Conservation (phyloP, 495 filamentous ascomycete species). For the Xylaria cubensis region DNA sequence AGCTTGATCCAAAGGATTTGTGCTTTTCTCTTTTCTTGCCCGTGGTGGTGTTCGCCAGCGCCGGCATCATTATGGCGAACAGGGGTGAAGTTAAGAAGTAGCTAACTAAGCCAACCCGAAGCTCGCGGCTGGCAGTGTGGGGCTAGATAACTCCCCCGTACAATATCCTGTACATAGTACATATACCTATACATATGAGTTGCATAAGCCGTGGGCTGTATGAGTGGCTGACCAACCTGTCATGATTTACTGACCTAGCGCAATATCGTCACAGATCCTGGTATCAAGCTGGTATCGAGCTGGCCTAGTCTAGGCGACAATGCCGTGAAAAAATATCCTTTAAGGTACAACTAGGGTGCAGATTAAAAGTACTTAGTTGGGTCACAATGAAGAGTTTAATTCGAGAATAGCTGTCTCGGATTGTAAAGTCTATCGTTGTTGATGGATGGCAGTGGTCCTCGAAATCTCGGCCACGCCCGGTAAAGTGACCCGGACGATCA, state of each 20-base stretch:
- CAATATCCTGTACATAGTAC: conserved; percentile 14
- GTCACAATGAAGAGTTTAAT: conserved; percentile 3
- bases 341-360: neutral
- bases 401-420: neutral
- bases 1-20: neutral
- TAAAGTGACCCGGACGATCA: conserved; percentile 14
- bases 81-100: neutral
- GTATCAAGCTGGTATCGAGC: conserved; percentile 10
- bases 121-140: conserved; percentile 18
- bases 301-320: conserved; percentile 16
- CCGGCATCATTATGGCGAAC: conserved; percentile 13
- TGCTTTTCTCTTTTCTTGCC: conserved; percentile 7
- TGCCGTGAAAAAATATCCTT: neutral
- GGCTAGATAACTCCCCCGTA: conserved; percentile 11
- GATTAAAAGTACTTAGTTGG: neutral
- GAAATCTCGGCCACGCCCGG: conserved; percentile 16
- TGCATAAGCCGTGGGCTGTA: conserved; percentile 17
- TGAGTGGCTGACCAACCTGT: conserved; percentile 24
- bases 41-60: conserved; percentile 9
- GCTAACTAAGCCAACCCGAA: neutral
- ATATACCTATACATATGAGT: conserved; percentile 10
- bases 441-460: conserved; percentile 4
- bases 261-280: neutral
- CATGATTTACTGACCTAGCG: conserved; percentile 20
- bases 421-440: neutral